These are phyloP conservation scores for Trypanosoma lewisi DNA, from an alignment of 208 protist species.

Conservation along the genomic window DNA sequence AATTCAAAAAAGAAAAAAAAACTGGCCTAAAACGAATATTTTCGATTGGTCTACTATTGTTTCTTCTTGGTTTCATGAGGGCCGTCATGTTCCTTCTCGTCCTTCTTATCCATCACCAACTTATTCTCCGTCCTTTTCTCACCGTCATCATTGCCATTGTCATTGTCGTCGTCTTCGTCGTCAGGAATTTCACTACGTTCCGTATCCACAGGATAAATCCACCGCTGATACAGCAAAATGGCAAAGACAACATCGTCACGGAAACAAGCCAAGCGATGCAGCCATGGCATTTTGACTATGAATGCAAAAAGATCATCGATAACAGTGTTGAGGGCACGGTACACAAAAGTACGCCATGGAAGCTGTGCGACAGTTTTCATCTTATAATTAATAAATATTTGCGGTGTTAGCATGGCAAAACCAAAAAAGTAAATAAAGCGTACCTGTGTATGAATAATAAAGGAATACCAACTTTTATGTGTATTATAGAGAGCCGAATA, in stretches of 20 bases:
- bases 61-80: slow-evolving; percentile 29
- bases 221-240: slow-evolving; percentile 97
- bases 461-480: slow-evolving; percentile 95
- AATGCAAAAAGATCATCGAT: slow-evolving; percentile 99
- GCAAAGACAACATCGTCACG: slow-evolving; percentile 98
- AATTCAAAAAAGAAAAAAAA: slow-evolving; percentile 1
- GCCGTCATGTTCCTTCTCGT: background rate
- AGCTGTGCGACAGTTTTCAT: slow-evolving; percentile 98
- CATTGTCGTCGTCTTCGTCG: slow-evolving; percentile 4
- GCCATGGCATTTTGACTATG: slow-evolving; percentile 98
- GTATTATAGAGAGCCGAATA: slow-evolving; percentile 94
- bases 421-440: slow-evolving; percentile 93
- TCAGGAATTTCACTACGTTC: slow-evolving; percentile 59
- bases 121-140: slow-evolving; percentile 2
- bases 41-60: slow-evolving; percentile 19
- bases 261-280: slow-evolving; percentile 97
- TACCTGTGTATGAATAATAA: slow-evolving; percentile 83
- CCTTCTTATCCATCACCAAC: slow-evolving; percentile 17
- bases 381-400: slow-evolving; percentile 99
- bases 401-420: slow-evolving; percentile 99
- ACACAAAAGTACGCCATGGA: slow-evolving; percentile 97
- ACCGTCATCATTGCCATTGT: slow-evolving; percentile 10
- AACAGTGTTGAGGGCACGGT: slow-evolving; percentile 98
- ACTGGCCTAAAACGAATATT: background rate
- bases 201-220: slow-evolving; percentile 97